Evolutionary conservation across 495 filamentous ascomycete genomes (phyloP).

Genomic region (Penicillium chermesinum): DNA sequence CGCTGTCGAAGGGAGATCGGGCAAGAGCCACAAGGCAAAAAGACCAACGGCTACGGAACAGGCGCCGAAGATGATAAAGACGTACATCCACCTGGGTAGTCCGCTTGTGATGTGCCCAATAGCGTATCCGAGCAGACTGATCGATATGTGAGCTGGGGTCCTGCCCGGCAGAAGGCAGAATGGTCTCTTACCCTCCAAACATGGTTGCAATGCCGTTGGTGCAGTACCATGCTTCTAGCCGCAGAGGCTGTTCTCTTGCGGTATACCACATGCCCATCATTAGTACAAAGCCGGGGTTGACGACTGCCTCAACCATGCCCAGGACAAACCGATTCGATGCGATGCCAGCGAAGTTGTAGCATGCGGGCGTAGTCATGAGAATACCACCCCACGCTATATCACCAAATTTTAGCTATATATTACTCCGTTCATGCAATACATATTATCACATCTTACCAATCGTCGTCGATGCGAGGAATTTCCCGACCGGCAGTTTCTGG

Average conservation of each 20-base stretch:
- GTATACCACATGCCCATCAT: constrained; percentile 56
- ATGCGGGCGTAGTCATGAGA: constrained; percentile 37
- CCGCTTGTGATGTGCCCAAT: constrained; percentile 44
- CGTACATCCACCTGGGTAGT: constrained; percentile 43
- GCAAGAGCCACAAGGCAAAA: constrained; percentile 34
- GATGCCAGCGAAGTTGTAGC: constrained; percentile 40
- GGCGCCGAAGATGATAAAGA: constrained; percentile 46
- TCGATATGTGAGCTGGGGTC: not conserved
- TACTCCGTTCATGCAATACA: not conserved
- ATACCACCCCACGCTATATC: constrained; percentile 36
- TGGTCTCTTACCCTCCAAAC: constrained; percentile 41
- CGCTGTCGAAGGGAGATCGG: constrained; percentile 42
- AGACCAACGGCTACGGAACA: constrained; percentile 32
- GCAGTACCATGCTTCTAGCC: constrained; percentile 50
- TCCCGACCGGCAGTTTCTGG: constrained; percentile 50
- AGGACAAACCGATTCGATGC: constrained; percentile 46
- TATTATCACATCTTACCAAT: constrained; percentile 17
- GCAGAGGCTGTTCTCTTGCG: constrained; percentile 48
- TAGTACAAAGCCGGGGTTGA: constrained; percentile 54
- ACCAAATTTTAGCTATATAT: constrained; percentile 2
- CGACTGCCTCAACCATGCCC: constrained; percentile 49
- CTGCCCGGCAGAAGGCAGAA: not conserved
- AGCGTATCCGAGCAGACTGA: constrained; percentile 50
- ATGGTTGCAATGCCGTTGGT: constrained; percentile 54
- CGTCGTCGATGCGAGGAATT: constrained; percentile 40